Evolutionary conservation across 306 rosid genomes (phyloP).

Genomic region (Castanea sativa): DNA sequence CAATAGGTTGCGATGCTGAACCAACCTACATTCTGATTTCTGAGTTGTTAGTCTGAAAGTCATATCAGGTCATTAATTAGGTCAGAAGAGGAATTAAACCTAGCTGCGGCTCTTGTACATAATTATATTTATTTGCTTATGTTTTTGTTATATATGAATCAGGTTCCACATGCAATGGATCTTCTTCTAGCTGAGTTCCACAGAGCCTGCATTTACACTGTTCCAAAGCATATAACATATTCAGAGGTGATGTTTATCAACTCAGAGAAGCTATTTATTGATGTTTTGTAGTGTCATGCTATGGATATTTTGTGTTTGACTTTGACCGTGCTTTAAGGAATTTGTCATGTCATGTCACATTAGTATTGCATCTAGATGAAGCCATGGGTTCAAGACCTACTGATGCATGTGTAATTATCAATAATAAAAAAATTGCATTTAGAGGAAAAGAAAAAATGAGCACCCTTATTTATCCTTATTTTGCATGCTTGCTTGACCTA

Average conservation of each 20-base stretch:
- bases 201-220: constrained; percentile 74
- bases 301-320: neutral
- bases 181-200: constrained; percentile 86
- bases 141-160: constrained; percentile 24
- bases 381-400: neutral
- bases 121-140: constrained; percentile 14
- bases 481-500: too few species aligned
- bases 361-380: neutral
- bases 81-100: neutral
- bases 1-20: neutral
- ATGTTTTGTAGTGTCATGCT: constrained; percentile 5
- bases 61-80: neutral
- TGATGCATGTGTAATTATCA: neutral
- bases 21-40: neutral
- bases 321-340: neutral
- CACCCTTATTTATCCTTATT: neutral
- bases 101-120: neutral
- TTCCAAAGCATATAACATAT: constrained; percentile 76
- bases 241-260: constrained; percentile 43
- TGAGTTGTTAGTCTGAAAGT: neutral
- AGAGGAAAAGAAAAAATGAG: neutral
- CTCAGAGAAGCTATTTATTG: neutral
- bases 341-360: neutral
- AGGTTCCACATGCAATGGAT: constrained; percentile 79
- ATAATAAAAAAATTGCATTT: neutral